These are phyloP conservation scores for Mycena capillaripes DNA, from an alignment of 768 basidiomycete species.

Conservation along the genomic window DNA sequence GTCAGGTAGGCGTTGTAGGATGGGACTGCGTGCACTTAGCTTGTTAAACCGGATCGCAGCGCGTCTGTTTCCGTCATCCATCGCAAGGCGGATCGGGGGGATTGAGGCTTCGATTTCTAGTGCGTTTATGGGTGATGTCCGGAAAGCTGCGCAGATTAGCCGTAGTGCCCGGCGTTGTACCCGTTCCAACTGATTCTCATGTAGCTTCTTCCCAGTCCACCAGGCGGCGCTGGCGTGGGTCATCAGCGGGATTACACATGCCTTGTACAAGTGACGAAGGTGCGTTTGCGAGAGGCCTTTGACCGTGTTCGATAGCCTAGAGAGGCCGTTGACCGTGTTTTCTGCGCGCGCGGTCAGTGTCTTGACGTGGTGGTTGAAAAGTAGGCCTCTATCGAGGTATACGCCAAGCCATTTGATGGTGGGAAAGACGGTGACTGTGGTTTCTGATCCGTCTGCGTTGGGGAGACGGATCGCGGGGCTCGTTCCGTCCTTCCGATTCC, in stretches of 20 bases:
- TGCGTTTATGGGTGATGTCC: slow-evolving; percentile 46
- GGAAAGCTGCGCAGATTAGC: slow-evolving; percentile 50
- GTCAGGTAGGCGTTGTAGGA: slow-evolving; percentile 38
- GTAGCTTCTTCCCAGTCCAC: slow-evolving; percentile 46
- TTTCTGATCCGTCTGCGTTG: neutral
- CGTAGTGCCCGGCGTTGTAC: slow-evolving; percentile 47
- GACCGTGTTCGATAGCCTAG: slow-evolving; percentile 52
- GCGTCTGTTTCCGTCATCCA: slow-evolving; percentile 23
- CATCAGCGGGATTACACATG: slow-evolving; percentile 49
- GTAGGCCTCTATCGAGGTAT: slow-evolving; percentile 48
- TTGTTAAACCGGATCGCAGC: slow-evolving; percentile 44
- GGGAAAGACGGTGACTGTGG: slow-evolving; percentile 16
- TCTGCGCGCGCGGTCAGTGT: slow-evolving; percentile 40
- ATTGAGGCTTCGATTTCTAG: slow-evolving; percentile 51
- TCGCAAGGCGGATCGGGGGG: slow-evolving; percentile 42
- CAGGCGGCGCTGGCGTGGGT: slow-evolving; percentile 51
- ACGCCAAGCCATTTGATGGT: slow-evolving; percentile 52
- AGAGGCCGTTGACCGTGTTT: slow-evolving; percentile 40
- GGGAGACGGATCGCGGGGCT: slow-evolving; percentile 32
- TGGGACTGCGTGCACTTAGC: slow-evolving; percentile 34
- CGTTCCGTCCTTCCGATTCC: slow-evolving; percentile 6
- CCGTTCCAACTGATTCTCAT: slow-evolving; percentile 39
- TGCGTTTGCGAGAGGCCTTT: slow-evolving; percentile 48
- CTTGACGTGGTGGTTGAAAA: slow-evolving; percentile 48
- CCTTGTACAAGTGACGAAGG: slow-evolving; percentile 43